Evolutionary conservation across 805 yeast species (phyloP).

Genomic region (Cyberlindnera euphorbiae): DNA sequence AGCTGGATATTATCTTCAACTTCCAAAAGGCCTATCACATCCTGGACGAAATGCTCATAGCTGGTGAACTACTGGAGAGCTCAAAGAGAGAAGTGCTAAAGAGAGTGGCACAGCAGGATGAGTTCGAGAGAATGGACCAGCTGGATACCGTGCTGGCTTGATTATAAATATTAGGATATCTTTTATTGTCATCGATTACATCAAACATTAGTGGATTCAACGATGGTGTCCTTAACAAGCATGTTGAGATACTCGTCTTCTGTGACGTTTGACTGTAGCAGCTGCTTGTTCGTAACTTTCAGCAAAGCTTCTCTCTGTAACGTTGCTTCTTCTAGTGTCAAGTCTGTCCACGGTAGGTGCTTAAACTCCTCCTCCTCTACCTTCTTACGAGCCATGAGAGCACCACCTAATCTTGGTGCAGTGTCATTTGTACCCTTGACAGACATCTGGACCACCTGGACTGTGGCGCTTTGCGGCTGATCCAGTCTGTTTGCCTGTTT

Average conservation of each 20-base stretch:
- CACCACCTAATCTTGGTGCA: constrained; percentile 63
- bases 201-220: constrained; percentile 4
- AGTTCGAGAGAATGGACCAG: constrained; percentile 74
- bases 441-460: constrained; percentile 71
- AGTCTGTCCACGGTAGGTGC: constrained; percentile 42
- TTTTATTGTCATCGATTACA: background rate
- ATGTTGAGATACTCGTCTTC: constrained; percentile 30
- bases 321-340: constrained; percentile 29
- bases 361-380: constrained; percentile 56
- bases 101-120: constrained; percentile 80
- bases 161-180: background rate
- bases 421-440: constrained; percentile 58
- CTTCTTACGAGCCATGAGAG: constrained; percentile 55
- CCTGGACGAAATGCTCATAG: constrained; percentile 82
- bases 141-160: constrained; percentile 37
- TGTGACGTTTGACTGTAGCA: constrained; percentile 21
- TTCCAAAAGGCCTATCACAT: constrained; percentile 92
- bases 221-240: constrained; percentile 25
- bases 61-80: constrained; percentile 83
- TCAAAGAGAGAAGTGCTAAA: constrained; percentile 75
- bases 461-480: constrained; percentile 29
- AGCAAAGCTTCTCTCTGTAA: constrained; percentile 24
- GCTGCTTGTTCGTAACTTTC: constrained; percentile 22
- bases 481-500: constrained; percentile 38
- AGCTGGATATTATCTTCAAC: constrained; percentile 92